Base-by-base conservation (phyloP, 768 basidiomycete species). In the Chalciporus pseudorubinellus region DNA sequence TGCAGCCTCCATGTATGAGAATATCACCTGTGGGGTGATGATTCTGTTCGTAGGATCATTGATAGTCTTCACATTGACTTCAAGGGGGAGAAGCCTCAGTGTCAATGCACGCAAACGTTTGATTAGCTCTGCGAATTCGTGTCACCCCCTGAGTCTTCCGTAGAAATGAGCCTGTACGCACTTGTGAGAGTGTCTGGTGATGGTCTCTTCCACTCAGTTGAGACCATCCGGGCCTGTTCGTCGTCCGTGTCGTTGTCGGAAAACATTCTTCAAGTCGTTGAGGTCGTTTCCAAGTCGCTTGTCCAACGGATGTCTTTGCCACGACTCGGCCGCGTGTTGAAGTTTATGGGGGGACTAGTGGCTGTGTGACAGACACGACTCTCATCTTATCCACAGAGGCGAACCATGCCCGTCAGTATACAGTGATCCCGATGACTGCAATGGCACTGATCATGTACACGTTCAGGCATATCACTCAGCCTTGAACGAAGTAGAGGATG, bases 381-480 rank as follows among this genome's bases (percentile, higher is more conserved):
- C 62, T 55, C 71, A 47, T 56, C 64, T 55, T 62, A 48, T 44
- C 56, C 50, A 57, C 29, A 44, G 36, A 48, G 56, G 44, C 53
- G 45, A 44, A 54, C 51, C 44, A 83, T 83, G 82, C 82, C 82
- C 36, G 82, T 82, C 63, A 71, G 82, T 75, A 18, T 72, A 5
- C 29, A 39, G 39, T 38, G 12, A 38, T 40, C 38, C 16, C 5
- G 20, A 31, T 21, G 19, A n/a, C 33, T 28, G 29, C 28, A n/a
- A 48, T 44, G 4, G 39, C 10, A 50, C 12, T n/a, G 14, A 53
- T 20, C 22, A n/a, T 43, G 26, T 45, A 12, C 24, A 20, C 20
- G 3, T 57, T 6, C 51, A 98, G 97, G 95, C 95, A 19, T 99
- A 99, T 67, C 95, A 99, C 70, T 98, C 97, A 3, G 75, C 90